Percentiles rank a stretch among this genome's conserved stretches.
Conservation (phyloP, 2,329 filamentous ascomycete genomes). For the Sporothrix luriei region DNA sequence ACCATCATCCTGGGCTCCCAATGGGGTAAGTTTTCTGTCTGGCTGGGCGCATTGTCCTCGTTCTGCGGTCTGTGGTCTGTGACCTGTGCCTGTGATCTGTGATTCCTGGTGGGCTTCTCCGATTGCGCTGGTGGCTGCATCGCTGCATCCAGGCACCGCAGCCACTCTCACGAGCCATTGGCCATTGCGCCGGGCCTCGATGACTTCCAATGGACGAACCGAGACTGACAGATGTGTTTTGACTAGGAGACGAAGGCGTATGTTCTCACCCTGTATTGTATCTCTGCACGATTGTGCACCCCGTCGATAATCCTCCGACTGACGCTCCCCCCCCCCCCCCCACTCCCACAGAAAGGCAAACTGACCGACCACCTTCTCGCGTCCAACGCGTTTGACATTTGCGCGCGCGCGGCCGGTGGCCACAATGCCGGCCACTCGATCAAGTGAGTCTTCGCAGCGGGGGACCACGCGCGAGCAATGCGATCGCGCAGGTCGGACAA, state of each 20-base stretch:
- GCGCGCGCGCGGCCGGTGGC: conserved; percentile 61
- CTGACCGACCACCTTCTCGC: conserved; percentile 36
- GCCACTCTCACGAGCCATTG: conserved; percentile 19
- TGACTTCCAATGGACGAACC: no score
- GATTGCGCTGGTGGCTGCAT: conserved; percentile 8
- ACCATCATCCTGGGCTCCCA: conserved; percentile 63
- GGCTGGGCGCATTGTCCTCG: neutral
- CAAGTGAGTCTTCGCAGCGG: conserved; percentile 30
- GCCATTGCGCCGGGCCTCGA: neutral
- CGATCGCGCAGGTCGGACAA: neutral
- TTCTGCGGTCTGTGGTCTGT: conserved; percentile 7
- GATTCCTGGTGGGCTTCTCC: neutral
- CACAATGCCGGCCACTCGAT: conserved; percentile 62
- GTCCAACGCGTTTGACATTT: conserved; percentile 44
- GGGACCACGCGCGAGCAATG: neutral
- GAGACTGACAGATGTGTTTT: neutral
- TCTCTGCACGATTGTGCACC: neutral
- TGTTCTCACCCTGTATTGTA: neutral
- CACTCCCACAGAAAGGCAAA: conserved; percentile 35
- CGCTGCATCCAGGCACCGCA: neutral
- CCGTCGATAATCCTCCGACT: no score
- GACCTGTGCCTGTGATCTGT: no score
- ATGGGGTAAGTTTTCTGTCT: conserved; percentile 53
- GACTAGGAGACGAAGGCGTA: conserved; percentile 34
- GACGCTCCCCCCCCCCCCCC: neutral